Base-by-base conservation (phyloP, 768 basidiomycete genomes). In the Amanita subjunquillea region DNA sequence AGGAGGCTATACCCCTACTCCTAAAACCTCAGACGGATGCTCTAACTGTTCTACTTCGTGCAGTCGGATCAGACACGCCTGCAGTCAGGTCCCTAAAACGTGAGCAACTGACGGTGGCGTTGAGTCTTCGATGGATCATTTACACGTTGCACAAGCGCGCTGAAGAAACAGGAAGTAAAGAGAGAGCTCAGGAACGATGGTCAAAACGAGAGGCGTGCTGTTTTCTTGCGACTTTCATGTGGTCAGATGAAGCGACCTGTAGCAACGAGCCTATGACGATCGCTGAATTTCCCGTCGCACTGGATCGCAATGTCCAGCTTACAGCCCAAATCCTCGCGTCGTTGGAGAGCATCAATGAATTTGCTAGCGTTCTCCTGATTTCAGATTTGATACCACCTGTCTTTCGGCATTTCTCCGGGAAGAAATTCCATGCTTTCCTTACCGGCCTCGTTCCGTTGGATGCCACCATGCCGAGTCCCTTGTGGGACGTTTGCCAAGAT, bases 151-250 rank as follows among this genome's bases (percentile, higher is more conserved):
- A 80, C 51, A 55, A 56, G 6, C 76, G 85, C 15, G 76, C 79
- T 23, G 56, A 70, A 47, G 82, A 79, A 58, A 71, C 67, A 0
- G 61, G 65, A 15, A 79, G 69, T 55, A 79, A 74, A 59, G 82
- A 79, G n/a, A 74, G 79, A 38, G 77, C 82, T 54, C 74, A 72
- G 56, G 87, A 87, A 61, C 71, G 77, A 23, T 91, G 88, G 88
- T 83, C 81, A 0, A 71, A 65, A 55, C 67, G 64, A 4, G 88
- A 91, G 62, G 83, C 78, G 3, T 69, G 60, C 3, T 78, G 77
- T 27, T 72, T 87, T 60, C 71, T 90, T 40, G 68, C 76, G 0
- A 70, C 79, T 30, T 80, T 81, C 63, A 50, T 55, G 30, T 65
- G 66, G 63, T 46, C 63, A 25, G 10, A 55, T 41, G 49, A 54